Evolutionary conservation across 495 filamentous ascomycete genomes (phyloP).

Genomic region (Terfezia boudieri): DNA sequence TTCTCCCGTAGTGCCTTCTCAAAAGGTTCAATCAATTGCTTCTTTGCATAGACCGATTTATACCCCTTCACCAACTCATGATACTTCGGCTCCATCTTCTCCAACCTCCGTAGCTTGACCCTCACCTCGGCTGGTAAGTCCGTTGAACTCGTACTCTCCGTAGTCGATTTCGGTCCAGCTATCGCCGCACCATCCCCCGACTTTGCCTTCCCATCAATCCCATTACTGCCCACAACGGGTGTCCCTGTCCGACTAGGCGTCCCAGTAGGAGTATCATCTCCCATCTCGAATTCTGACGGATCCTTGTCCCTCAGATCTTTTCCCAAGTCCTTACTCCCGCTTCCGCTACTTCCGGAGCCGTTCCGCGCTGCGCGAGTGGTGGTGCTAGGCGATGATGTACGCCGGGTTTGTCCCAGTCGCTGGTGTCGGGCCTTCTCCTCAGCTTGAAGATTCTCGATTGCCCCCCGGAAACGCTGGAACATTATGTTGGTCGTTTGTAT

Average conservation of each 20-base stretch:
- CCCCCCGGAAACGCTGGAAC: slow-evolving; percentile 15
- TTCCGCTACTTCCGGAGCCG: slow-evolving; percentile 1
- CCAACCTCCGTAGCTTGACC: slow-evolving; percentile 48
- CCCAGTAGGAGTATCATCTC: slow-evolving; percentile 5
- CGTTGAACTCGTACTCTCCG: slow-evolving; percentile 1
- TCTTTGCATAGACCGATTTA: slow-evolving; percentile 65
- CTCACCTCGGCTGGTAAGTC: slow-evolving; percentile 57
- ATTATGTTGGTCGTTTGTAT: slow-evolving; percentile 1
- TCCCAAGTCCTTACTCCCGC: neutral
- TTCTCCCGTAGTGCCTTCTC: slow-evolving; percentile 76
- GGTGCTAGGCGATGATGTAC: slow-evolving; percentile 1
- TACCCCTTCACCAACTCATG: slow-evolving; percentile 80
- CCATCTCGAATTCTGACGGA: slow-evolving; percentile 16
- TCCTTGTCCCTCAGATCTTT: slow-evolving; percentile 5
- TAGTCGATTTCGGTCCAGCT: neutral
- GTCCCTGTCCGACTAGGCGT: slow-evolving; percentile 14
- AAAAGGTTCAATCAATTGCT: slow-evolving; percentile 70
- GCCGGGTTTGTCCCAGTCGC: slow-evolving; percentile 5
- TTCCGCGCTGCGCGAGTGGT: neutral
- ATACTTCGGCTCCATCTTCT: slow-evolving; percentile 71
- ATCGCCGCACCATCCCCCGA: neutral
- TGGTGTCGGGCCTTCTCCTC: slow-evolving; percentile 13
- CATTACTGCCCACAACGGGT: slow-evolving; percentile 4
- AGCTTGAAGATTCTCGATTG: slow-evolving; percentile 14
- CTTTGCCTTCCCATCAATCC: slow-evolving; percentile 1